Evolutionary conservation across 2,329 filamentous ascomycete species (phyloP), one percentile per base, ranked within the genome.

Genomic region (Cladophialophora carrionii): DNA sequence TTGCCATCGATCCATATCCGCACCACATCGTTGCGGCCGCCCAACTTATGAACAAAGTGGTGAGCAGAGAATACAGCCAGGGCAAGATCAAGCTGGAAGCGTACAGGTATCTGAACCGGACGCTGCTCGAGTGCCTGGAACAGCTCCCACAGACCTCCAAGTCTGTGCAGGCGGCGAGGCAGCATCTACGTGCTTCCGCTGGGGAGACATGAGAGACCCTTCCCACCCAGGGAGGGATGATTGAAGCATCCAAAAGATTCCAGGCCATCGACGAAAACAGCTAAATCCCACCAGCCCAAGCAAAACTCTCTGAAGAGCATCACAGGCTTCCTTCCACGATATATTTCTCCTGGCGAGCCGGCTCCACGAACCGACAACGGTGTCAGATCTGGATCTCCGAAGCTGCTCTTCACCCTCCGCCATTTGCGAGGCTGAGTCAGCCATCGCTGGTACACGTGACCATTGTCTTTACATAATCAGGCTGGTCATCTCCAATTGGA

Each of bases 1-100:
- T 75, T 53, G 71, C 72, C 12, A 71, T 76, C 43, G 73, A 76
- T 43, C 74, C 73, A 12, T 75, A 75, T 61, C 74, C 73, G 14
- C 72, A 75, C 55, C 72, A 75, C 48, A 64, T 76, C 8, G 72
- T 76, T 53, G 73, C 73, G 3, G 72, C 61, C 5, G 69, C 74
- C n/a, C 72, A 71, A 54, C 66, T 75, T 3, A 62, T 76, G 37
- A 67, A 70, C 51, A 74, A 73, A 48, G 72, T 68, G 0, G 67
- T 76, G 46, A 69, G 71, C 56, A 70, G 72, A 48, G 70, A 74
- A 43, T 71, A 67, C 53, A 62, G 63, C 20, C 66, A 69, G 54
- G 68, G 72, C 26, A 69, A 68, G 34, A 68, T 76, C 43, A 72
- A 71, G 31, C 55, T 69, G 24, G 67, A 67, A n/a, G 66, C 71